These are phyloP conservation scores for Spiraea crenata DNA, from an alignment of 331 rosid genomes.

Conservation along the genomic window DNA sequence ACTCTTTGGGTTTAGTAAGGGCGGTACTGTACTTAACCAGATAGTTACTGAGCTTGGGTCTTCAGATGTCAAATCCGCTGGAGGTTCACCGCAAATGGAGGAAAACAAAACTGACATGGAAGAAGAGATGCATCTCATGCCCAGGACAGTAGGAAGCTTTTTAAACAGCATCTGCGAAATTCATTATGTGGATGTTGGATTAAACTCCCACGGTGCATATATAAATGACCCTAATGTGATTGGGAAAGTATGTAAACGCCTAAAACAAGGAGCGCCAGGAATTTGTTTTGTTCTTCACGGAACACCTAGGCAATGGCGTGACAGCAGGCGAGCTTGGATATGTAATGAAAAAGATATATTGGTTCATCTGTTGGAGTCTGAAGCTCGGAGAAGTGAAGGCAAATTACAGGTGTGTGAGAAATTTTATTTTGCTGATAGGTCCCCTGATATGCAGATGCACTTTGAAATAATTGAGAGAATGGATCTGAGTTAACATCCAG, in stretches of 20 bases:
- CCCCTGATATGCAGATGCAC: constrained; percentile 77
- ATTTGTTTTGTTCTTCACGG: constrained; percentile 74
- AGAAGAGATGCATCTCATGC: constrained; percentile 36
- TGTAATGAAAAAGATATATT: constrained; percentile 57
- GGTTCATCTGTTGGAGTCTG: constrained; percentile 54
- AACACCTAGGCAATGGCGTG: constrained; percentile 87
- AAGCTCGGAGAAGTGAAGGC: constrained; percentile 43
- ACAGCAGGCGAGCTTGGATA: constrained; percentile 60
- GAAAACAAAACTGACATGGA: constrained; percentile 22
- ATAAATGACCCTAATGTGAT: constrained; percentile 45
- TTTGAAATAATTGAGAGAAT: constrained; percentile 73
- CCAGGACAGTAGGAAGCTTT: constrained; percentile 48
- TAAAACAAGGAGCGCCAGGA: constrained; percentile 35
- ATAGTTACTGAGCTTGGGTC: constrained; percentile 70
- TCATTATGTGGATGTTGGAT: constrained; percentile 90
- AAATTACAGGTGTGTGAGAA: constrained; percentile 46
- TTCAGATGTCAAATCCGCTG: constrained; percentile 28
- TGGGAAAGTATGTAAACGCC: constrained; percentile 45
- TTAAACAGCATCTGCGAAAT: constrained; percentile 62
- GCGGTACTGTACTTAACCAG: constrained; percentile 84
- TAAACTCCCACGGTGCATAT: constrained; percentile 75
- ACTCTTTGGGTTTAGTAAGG: constrained; percentile 89
- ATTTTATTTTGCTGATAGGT: constrained; percentile 60
- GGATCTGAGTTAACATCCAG: constrained; percentile 41
- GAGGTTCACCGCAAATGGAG: constrained; percentile 13